phyloP scores from a whole-genome alignment of 148 eudicot genomes.

The Pouteria glomerata region DNA sequence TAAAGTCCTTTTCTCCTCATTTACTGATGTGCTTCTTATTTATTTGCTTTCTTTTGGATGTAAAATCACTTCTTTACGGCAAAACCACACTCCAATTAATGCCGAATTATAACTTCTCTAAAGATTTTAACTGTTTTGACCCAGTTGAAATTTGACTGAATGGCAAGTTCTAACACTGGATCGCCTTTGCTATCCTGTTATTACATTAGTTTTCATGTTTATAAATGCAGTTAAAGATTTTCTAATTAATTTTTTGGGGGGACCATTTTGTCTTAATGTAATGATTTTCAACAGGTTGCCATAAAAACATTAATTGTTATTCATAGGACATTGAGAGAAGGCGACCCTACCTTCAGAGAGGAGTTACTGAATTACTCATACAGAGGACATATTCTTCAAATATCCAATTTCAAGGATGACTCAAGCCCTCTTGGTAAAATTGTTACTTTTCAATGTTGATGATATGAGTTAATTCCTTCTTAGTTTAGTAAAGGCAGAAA shows the following conservation, averaged over 20 bases:
- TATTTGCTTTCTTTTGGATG: background rate
- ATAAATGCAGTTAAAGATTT: background rate
- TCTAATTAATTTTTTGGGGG: background rate
- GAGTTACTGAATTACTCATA: conserved; percentile 73
- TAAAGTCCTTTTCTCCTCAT: conserved; percentile 27
- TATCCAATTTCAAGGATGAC: conserved; percentile 93
- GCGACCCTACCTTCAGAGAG: conserved; percentile 92
- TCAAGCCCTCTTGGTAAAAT: conserved; percentile 83
- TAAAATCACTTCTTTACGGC: background rate
- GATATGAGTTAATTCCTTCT: background rate
- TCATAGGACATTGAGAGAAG: conserved; percentile 88
- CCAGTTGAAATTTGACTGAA: too few relatives aligned
- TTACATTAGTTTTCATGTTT: background rate
- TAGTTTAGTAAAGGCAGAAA: background rate
- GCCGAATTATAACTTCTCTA: too few relatives aligned
- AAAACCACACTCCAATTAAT: background rate
- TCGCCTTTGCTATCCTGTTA: background rate
- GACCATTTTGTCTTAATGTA: background rate
- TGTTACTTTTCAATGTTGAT: background rate
- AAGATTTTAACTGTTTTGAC: too few relatives aligned
- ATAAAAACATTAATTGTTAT: conserved; percentile 81
- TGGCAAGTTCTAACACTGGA: too few relatives aligned
- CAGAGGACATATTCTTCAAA: conserved; percentile 68
- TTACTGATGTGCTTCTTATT: background rate
- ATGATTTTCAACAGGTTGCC: conserved; percentile 56